Percentiles rank a stretch among this genome's conserved stretches.
Conservation (phyloP, 2,329 filamentous ascomycete species). For the Fusarium sp. region DNA sequence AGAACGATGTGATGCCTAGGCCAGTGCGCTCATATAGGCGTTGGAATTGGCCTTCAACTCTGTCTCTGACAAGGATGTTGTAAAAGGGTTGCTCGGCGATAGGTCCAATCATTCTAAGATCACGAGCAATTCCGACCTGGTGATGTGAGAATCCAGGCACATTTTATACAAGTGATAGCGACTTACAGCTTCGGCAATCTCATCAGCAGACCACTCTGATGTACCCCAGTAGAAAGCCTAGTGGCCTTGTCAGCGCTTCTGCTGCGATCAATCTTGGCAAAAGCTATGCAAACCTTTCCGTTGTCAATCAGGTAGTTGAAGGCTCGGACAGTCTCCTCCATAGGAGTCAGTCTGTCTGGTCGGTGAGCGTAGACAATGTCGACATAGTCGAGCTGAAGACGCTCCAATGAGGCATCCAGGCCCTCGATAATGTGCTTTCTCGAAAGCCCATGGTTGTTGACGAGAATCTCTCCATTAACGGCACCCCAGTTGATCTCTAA, state of each 20-base stretch:
- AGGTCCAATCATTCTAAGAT: conserved; percentile 67
- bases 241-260: background rate
- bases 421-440: conserved; percentile 70
- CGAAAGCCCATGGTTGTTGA: conserved; percentile 73
- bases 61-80: conserved; percentile 68
- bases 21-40: conserved; percentile 67
- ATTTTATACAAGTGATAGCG: background rate
- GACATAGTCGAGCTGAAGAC: conserved; percentile 67
- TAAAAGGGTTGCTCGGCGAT: conserved; percentile 74
- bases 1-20: conserved; percentile 68
- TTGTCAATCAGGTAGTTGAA: conserved; percentile 75
- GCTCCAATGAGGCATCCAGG: conserved; percentile 63
- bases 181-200: conserved; percentile 66
- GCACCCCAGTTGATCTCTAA: conserved; percentile 70
- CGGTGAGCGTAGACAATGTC: conserved; percentile 76
- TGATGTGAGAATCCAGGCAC: background rate
- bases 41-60: conserved; percentile 70
- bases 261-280: rapidly evolving
- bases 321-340: conserved; percentile 74
- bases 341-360: conserved; percentile 71
- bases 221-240: conserved; percentile 68
- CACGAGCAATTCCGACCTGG: conserved; percentile 63
- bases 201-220: conserved; percentile 73
- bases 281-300: conserved; percentile 55
- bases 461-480: conserved; percentile 66